Evolutionary conservation across 1,284 basidiomycete species (phyloP), one percentile per base, ranked within the genome.

Genomic region (Ustilago lituana): DNA sequence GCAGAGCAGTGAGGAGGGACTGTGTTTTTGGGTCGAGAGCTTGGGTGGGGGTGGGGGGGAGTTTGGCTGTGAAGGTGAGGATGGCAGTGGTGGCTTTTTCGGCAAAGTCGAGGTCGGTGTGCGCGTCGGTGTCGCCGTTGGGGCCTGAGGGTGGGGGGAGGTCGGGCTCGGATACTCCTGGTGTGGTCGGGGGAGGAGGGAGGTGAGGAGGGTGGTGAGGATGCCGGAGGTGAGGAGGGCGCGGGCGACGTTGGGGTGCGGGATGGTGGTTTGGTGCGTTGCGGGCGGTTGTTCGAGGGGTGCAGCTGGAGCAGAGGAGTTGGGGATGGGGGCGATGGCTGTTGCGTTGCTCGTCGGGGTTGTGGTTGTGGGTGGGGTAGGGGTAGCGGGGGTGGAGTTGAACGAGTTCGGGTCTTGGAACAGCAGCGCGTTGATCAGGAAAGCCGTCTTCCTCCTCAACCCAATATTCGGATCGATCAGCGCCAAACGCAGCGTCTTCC

Each of bases 391-490:
- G 82, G 22, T 84, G 73, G 50, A 27, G 6, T 61, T 10, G 46
- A 55, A 47, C 48, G 27, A 35, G 46, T 51, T 56, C 6, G 58
- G 52, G 39, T 80, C 76, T 12, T 92, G 91, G 4, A 88, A 85
- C 49, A 95, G 86, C 43, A 97, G 87, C 0, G 89, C 86, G 70
- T 88, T 89, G 50, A 97, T 85, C 17, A 98, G 86, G 84, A 97
- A 98, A 0, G 89, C 88, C 1, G 89, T 86, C 83, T 97, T 98
- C 52, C 93, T 86, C 15, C 93, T 87, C 41, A 97, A 87, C 17
- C 85, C 84, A 38, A 91, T 88, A 57, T 91, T 89, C 2, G 90
- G 88, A 82, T 97, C 94, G 87, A 74, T 85, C 1, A 93, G 83
- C 0, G 88, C 86, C 23, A 82, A 82, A 17, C 86, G 85, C 3